Conservation (phyloP, 2,329 filamentous ascomycete species). For the Rhinocladiella mackenziei region DNA sequence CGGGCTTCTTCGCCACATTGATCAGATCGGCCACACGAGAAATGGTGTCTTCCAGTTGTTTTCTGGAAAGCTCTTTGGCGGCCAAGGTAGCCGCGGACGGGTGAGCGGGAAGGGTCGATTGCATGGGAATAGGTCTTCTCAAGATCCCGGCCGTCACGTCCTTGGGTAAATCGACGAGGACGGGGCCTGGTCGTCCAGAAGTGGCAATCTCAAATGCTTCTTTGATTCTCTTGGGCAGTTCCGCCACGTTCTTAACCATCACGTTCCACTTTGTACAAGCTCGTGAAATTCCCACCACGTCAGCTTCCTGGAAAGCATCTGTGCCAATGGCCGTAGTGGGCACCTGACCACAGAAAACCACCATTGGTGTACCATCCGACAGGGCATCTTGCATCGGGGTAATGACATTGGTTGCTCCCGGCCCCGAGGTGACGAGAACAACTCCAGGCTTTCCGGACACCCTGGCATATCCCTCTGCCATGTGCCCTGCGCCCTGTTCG, state of each 20-base stretch:
- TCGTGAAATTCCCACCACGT: slow-evolving; percentile 87
- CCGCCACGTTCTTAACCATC: slow-evolving; percentile 93
- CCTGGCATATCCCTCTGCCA: slow-evolving; percentile 95
- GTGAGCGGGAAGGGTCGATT: slow-evolving; percentile 67
- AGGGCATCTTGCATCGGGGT: slow-evolving; percentile 95
- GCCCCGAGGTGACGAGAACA: slow-evolving; percentile 92
- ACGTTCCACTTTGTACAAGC: slow-evolving; percentile 99
- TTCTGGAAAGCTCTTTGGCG: slow-evolving; percentile 67
- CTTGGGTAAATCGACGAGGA: slow-evolving; percentile 93
- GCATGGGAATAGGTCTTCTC: slow-evolving; percentile 75
- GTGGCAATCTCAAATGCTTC: slow-evolving; percentile 98
- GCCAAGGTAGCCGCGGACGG: slow-evolving; percentile 83
- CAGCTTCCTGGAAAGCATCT: slow-evolving; percentile 95
- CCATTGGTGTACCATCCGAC: slow-evolving; percentile 91
- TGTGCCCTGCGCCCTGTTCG: slow-evolving; percentile 96
- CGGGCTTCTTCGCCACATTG: slow-evolving; percentile 85
- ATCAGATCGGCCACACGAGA: slow-evolving; percentile 73
- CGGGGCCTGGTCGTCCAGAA: slow-evolving; percentile 85
- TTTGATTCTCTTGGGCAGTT: slow-evolving; percentile 89
- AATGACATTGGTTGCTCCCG: slow-evolving; percentile 92
- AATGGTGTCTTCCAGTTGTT: slow-evolving; percentile 70
- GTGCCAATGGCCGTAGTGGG: slow-evolving; percentile 84
- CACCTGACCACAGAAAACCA: slow-evolving; percentile 95
- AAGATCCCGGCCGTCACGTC: slow-evolving; percentile 87
- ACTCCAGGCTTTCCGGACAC: slow-evolving; percentile 92